Conservation (phyloP, 352 stramenopile genomes). For the Phytophthora quininea region DNA sequence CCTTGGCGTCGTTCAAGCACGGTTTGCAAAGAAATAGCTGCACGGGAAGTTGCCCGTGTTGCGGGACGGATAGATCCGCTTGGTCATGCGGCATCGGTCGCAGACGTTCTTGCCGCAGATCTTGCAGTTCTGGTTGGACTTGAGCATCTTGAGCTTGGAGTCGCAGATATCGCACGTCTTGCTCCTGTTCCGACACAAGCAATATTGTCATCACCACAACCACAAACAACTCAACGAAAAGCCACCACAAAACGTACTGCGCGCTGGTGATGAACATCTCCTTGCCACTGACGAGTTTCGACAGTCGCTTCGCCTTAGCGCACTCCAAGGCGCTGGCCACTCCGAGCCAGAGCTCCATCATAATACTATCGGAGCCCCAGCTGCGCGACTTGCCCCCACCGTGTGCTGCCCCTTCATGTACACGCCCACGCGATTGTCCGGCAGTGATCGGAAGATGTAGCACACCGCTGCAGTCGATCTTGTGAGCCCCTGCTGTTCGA, state of each 20-base stretch:
- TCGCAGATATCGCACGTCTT: slow-evolving; percentile 71
- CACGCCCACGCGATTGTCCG: slow-evolving; percentile 54
- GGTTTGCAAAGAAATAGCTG: slow-evolving; percentile 65
- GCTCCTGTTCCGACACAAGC: slow-evolving; percentile 18
- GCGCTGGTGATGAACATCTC: slow-evolving; percentile 56
- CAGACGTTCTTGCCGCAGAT: slow-evolving; percentile 75
- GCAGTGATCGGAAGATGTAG: slow-evolving; percentile 64
- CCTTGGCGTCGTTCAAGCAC: slow-evolving; percentile 53
- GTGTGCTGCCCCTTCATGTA: slow-evolving; percentile 69
- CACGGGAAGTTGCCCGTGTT: slow-evolving; percentile 59
- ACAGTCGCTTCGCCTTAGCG: slow-evolving; percentile 61
- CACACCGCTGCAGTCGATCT: slow-evolving; percentile 60
- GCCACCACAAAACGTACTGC: slow-evolving; percentile 35
- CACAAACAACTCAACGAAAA: background rate
- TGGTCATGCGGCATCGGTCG: slow-evolving; percentile 63
- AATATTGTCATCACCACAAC: slow-evolving; percentile 10
- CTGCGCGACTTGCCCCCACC: slow-evolving; percentile 62
- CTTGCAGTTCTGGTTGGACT: slow-evolving; percentile 64
- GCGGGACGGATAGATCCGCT: slow-evolving; percentile 60
- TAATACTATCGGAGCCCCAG: slow-evolving; percentile 62
- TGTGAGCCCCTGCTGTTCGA: slow-evolving; percentile 60
- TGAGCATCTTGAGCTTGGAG: slow-evolving; percentile 58
- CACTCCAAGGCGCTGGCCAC: slow-evolving; percentile 62
- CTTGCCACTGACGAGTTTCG: slow-evolving; percentile 53
- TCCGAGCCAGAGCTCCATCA: slow-evolving; percentile 66